Base-by-base conservation (phyloP, 2,329 filamentous ascomycete species). In the Botrytis deweyae region DNA sequence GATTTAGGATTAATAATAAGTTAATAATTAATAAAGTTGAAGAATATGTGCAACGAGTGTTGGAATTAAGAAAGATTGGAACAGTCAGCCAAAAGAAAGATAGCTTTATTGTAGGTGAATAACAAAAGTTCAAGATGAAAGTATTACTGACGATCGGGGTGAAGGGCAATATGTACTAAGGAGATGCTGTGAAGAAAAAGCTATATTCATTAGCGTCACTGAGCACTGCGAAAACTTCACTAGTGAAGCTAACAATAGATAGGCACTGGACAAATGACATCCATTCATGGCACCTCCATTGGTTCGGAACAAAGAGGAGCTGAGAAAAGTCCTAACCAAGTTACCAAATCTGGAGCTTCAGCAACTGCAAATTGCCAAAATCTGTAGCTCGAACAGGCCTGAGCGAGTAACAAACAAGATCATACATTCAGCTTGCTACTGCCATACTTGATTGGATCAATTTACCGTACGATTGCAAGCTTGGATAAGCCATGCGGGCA, bases 131-230 rank as follows among this genome's bases (percentile, higher is more conserved):
- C 22, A n/a, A 33, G 36, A 52, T 52, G 9, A 44, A 62, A 44
- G 7, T 22, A n/a, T 70, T 44, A 14, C 52, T 5, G 22, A 44
- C n/a, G 12, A 61, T 40, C 20, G 49, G 70, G 58, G 36, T 18
- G 46, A 42, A 52, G 59, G 38, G n/a, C 25, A 72, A 52, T 72
- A 72, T 71, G 69, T 71, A 64, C 36, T 18, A 10, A 64, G 42
- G 9, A 49, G 14, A 52, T 40, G 14, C 8, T 22, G 33, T 29
- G 46, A 55, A 55, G 36, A 29, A 40, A 36, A 64, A 16, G 69
- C 58, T 36, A 71, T 71, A 25, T 29, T 29, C 16, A 64, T 42
- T 65, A 65, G 69, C 59, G 69, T 16, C 33, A 38, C 16, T 38
- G 25, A 25, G 42, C 25, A 49, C 40, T 52, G 58, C 25, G 22